Percentiles rank a stretch among this genome's conserved stretches.
Evolutionary conservation across 768 basidiomycete species (phyloP).

Genomic region (Amanita jacksonii): DNA sequence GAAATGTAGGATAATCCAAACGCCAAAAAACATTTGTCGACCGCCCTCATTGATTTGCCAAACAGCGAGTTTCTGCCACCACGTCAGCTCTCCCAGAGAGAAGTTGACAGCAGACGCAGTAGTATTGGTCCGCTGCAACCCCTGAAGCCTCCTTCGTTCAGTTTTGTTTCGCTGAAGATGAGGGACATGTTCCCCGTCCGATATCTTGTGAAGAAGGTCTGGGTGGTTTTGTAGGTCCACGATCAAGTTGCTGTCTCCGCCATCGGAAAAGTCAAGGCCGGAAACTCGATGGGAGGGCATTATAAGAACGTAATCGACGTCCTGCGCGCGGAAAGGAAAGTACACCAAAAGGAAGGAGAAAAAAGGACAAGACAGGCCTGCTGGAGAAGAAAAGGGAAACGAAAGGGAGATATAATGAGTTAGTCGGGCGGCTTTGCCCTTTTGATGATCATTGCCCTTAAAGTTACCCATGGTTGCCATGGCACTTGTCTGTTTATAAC

Average conservation of each 20-base stretch:
- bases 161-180: slow-evolving; percentile 80
- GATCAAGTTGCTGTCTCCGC: slow-evolving; percentile 14
- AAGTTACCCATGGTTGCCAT: no score
- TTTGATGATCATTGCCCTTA: no score
- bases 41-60: slow-evolving; percentile 97
- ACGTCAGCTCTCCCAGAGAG: slow-evolving; percentile 28
- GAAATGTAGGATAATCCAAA: slow-evolving; percentile 75
- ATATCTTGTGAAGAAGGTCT: slow-evolving; percentile 24
- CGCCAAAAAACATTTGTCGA: slow-evolving; percentile 63
- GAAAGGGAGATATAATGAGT: background rate
- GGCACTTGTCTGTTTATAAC: no score
- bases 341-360: slow-evolving; percentile 23
- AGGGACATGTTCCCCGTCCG: slow-evolving; percentile 23
- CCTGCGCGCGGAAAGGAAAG: slow-evolving; percentile 22
- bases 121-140: slow-evolving; percentile 60
- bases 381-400: slow-evolving; percentile 10
- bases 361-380: slow-evolving; percentile 12
- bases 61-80: slow-evolving; percentile 41
- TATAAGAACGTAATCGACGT: slow-evolving; percentile 17
- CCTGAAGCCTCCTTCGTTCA: slow-evolving; percentile 76
- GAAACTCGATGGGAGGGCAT: slow-evolving; percentile 38
- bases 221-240: slow-evolving; percentile 45
- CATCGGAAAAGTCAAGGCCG: slow-evolving; percentile 63
- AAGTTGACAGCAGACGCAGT: slow-evolving; percentile 18
- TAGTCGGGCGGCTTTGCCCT: no score